These are phyloP conservation scores for Henningerozyma blattae DNA, from an alignment of 805 yeast species.

Conservation along the genomic window DNA sequence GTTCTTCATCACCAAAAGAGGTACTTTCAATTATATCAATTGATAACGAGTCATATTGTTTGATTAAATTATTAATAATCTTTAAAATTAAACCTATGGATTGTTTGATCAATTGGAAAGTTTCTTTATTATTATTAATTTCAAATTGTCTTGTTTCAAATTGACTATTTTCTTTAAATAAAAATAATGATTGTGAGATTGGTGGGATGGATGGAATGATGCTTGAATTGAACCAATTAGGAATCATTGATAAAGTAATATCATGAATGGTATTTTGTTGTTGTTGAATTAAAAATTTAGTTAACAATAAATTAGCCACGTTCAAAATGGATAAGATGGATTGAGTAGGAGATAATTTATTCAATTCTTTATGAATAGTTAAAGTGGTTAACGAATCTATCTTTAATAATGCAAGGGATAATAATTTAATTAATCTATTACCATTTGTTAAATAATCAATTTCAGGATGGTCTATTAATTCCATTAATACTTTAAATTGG, in stretches of 20 bases:
- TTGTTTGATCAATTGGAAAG: conserved; percentile 6
- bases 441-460: conserved; percentile 16
- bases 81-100: conserved; percentile 8
- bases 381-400: conserved; percentile 6
- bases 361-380: conserved; percentile 12
- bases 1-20: background rate
- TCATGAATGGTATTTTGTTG: no score
- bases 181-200: conserved; percentile 20
- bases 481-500: conserved; percentile 19
- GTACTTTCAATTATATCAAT: conserved; percentile 6
- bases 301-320: conserved; percentile 15
- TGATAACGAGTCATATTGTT: conserved; percentile 7
- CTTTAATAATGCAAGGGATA: conserved; percentile 10
- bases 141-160: conserved; percentile 1
- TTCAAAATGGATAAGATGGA: conserved; percentile 15
- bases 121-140: conserved; percentile 2
- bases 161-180: conserved; percentile 8
- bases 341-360: conserved; percentile 15
- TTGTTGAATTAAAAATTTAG: conserved; percentile 13
- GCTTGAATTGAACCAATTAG: conserved; percentile 15
- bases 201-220: conserved; percentile 21
- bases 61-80: conserved; percentile 8
- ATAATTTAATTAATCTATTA: conserved; percentile 10
- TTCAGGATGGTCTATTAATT: conserved; percentile 24
- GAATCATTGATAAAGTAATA: conserved; percentile 8